Evolutionary conservation across 2,329 filamentous ascomycete species (phyloP).

Genomic region (Claviceps quebecensis): DNA sequence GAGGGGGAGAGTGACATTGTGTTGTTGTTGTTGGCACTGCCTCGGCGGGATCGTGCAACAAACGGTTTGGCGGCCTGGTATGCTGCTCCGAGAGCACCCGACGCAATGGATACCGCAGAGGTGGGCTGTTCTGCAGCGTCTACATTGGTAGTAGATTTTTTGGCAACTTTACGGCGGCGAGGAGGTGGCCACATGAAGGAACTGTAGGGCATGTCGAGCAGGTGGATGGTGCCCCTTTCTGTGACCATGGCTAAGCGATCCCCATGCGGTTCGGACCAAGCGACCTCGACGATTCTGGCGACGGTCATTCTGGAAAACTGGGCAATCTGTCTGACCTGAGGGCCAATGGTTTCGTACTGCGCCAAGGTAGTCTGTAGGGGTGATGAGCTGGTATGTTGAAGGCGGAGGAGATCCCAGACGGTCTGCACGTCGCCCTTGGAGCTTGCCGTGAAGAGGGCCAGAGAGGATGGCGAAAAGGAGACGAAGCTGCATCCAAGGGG

Average conservation of each 20-base stretch:
- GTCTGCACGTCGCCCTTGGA: conserved; percentile 73
- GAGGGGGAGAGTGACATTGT: conserved; percentile 11
- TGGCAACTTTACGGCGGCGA: conserved; percentile 32
- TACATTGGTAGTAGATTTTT: conserved; percentile 24
- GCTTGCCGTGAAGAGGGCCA: conserved; percentile 65
- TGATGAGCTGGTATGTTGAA: conserved; percentile 48
- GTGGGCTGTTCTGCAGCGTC: conserved; percentile 33
- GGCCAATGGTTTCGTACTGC: conserved; percentile 32
- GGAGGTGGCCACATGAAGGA: conserved; percentile 81
- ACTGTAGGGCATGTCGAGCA: conserved; percentile 71
- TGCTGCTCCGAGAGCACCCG: conserved; percentile 56
- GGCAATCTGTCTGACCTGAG: conserved; percentile 67
- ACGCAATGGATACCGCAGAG: conserved; percentile 53
- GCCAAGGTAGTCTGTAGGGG: conserved; percentile 36
- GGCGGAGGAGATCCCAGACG: conserved; percentile 64
- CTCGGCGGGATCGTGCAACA: conserved; percentile 39
- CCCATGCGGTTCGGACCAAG: conserved; percentile 70
- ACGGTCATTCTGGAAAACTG: conserved; percentile 86
- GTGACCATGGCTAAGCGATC: conserved; percentile 82
- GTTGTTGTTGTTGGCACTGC: conserved; percentile 21
- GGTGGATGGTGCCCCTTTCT: conserved; percentile 86
- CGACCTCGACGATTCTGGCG: conserved; percentile 77
- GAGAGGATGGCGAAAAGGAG: conserved; percentile 60
- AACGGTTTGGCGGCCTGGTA: conserved; percentile 52
- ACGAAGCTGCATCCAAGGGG: conserved; percentile 67